Evolutionary conservation across 179 eudicot genomes (phyloP).

Genomic region (Sideroxylon spinosum): DNA sequence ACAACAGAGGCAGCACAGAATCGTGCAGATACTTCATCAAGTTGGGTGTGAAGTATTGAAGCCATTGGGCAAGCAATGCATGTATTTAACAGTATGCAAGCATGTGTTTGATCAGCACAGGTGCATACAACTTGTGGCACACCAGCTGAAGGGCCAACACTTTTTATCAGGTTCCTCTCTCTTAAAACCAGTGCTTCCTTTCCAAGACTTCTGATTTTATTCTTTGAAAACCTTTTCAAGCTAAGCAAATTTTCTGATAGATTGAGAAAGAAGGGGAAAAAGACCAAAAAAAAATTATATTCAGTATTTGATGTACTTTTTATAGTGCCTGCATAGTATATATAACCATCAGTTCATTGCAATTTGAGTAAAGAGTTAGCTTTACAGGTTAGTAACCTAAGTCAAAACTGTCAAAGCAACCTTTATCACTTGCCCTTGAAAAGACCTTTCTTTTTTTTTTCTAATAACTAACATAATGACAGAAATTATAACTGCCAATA

Average conservation of each 20-base stretch:
- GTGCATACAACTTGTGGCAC: slow-evolving; percentile 77
- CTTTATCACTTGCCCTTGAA: not conserved
- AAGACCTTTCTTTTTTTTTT: too few relatives aligned
- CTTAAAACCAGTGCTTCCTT: slow-evolving; percentile 69
- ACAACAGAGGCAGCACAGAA: slow-evolving; percentile 87
- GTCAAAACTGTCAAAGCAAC: not conserved
- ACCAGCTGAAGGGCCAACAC: slow-evolving; percentile 41
- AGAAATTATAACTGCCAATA: not conserved
- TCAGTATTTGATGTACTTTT: not conserved
- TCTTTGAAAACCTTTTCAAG: slow-evolving; percentile 80
- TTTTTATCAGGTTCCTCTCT: slow-evolving; percentile 65
- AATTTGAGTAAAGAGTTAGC: not conserved
- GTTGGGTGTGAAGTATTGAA: slow-evolving; percentile 57
- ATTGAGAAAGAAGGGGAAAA: slow-evolving; percentile 1
- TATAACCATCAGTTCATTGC: not conserved
- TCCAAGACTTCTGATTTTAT: slow-evolving; percentile 69
- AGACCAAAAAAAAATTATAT: not conserved
- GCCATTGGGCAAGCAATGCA: slow-evolving; percentile 65
- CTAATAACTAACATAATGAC: too few relatives aligned
- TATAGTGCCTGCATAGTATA: not conserved
- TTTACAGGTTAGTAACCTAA: not conserved
- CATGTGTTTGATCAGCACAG: slow-evolving; percentile 72
- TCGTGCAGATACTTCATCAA: slow-evolving; percentile 67
- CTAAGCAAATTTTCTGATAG: slow-evolving; percentile 55
- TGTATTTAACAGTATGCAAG: slow-evolving; percentile 70